Base-by-base conservation (phyloP, 2,329 filamentous ascomycete genomes). In the Neopestalotiopsis sp. region DNA sequence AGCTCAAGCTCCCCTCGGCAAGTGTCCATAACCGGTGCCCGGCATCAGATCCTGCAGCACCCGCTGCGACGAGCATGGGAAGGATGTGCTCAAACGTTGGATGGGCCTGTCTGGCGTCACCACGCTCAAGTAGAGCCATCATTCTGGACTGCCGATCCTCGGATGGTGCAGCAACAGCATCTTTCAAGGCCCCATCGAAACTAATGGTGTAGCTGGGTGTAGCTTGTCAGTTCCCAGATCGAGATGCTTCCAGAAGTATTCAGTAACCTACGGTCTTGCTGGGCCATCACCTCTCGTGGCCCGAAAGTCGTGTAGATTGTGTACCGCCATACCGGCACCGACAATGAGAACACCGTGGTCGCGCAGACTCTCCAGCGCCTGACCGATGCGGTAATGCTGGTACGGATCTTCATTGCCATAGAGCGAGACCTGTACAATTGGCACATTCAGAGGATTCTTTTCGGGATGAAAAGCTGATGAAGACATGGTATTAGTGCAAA, bases 81-180 rank as follows among this genome's bases (percentile, higher is more conserved):
- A 91, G 75, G 61, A 91, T 76, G 80, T 91, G 89, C 58, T 91
- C 89, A 71, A 90, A 86, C 2, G 80, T 84, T n/a, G 90, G 90
- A 81, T 92, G 89, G 10, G 89, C 89, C 74, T 86, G 82, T 70
- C 87, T 84, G 1, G 88, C 87, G 81, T 90, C 88, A 1, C 73
- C 73, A 67, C 86, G 81, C 70, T 81, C 80, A 71, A 88, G 71
- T 74, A 88, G 74, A 28, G 79, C 79, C 64, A 78, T 78, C 79
- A 88, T 80, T 9, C 79, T 81, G 73, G 76, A 78, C 73, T 81
- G 81, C 66, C 82, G 79, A 69, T 81, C 80, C 53, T 77, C 81
- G 32, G 82, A 79, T 68, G 80, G 74, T 73, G 78, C 79, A 74
- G 82, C 61, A 67, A 72, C 69, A 17, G 88, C 88, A 56, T 90